Evolutionary conservation across 2,329 filamentous ascomycete genomes (phyloP).

Genomic region (Lomentospora prolificans): DNA sequence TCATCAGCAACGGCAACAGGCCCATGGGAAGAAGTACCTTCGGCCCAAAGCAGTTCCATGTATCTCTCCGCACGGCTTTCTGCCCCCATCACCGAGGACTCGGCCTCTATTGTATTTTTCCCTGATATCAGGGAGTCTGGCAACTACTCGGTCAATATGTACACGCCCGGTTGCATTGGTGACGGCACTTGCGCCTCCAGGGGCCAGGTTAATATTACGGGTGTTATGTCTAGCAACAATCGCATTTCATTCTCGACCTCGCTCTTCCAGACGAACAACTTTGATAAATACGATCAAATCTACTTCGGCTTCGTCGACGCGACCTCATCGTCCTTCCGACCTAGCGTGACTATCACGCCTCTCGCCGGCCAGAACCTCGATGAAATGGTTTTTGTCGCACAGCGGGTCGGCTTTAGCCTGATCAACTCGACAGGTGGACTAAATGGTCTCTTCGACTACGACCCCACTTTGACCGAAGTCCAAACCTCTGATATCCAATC

Average conservation of each 20-base stretch:
- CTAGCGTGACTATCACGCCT: constrained; percentile 69
- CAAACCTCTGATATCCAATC: constrained; percentile 53
- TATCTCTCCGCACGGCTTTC: constrained; percentile 65
- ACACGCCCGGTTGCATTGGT: constrained; percentile 80
- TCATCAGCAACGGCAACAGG: constrained; percentile 63
- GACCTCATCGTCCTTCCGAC: constrained; percentile 61
- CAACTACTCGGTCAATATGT: constrained; percentile 84
- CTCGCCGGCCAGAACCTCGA: constrained; percentile 50
- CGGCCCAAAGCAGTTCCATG: constrained; percentile 58
- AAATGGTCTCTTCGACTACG: constrained; percentile 85
- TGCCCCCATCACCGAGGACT: constrained; percentile 42
- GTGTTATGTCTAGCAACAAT: constrained; percentile 48
- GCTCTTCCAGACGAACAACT: constrained; percentile 86
- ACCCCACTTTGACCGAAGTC: constrained; percentile 47
- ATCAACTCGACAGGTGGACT: constrained; percentile 67
- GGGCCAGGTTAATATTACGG: constrained; percentile 75
- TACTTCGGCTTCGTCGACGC: constrained; percentile 80
- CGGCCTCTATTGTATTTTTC: constrained; percentile 63
- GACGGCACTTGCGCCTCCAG: constrained; percentile 68
- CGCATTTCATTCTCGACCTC: constrained; percentile 42
- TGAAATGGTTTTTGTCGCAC: constrained; percentile 74
- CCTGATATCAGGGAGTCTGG: constrained; percentile 83
- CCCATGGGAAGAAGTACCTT: constrained; percentile 61
- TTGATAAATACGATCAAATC: constrained; percentile 91
- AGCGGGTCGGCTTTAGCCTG: constrained; percentile 69